Base-by-base conservation (phyloP, 2,329 filamentous ascomycete genomes). In the Apiospora kogelbergensis region DNA sequence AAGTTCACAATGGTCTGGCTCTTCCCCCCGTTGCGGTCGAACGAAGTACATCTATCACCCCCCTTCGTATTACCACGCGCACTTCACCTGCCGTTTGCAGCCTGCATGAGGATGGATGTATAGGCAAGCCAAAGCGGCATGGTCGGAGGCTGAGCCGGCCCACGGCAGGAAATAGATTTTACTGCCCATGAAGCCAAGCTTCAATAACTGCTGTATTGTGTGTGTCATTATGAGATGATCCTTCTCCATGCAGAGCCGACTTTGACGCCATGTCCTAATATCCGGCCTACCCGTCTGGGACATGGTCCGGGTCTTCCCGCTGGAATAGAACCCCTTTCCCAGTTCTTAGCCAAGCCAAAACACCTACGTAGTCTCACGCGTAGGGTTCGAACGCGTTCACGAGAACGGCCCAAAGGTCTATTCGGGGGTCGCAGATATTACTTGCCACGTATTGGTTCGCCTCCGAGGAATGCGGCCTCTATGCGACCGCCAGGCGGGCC, bases 371-470 rank as follows among this genome's bases (percentile, higher is more conserved):
- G 15, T 37, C 53, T 60, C 30, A n/a, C 53, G 30, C 66, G 53
- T 68, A 68, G 26, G 40, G 45, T 37, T 30, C 37, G 22, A n/a
- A 68, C 53, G 48, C 46, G 53, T 60, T 60, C 53, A 37, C 30
- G 30, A 60, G 30, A 60, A 60, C 53, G 53, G 30, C 53, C 53
- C 63, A 41, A 15, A 30, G 63, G 63, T n/a, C 63, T 30, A 26
- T 17, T 65, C 63, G 63, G 41, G 37, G 63, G 63, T 20, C 26
- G 63, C 63, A 65, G 63, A 65, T 46, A 70, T 70, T 71, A 69
- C 69, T 69, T 65, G 72, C 66, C 71, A 74, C 70, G 76, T 74
- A 76, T 75, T 76, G 75, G 76, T 71, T 76, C 74, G 75, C 74
- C 71, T 72, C 70, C 71, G 72, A 72, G 72, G 73, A 73, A 73